Conservation (phyloP, 495 filamentous ascomycete genomes). For the Bacidia gigantensis region DNA sequence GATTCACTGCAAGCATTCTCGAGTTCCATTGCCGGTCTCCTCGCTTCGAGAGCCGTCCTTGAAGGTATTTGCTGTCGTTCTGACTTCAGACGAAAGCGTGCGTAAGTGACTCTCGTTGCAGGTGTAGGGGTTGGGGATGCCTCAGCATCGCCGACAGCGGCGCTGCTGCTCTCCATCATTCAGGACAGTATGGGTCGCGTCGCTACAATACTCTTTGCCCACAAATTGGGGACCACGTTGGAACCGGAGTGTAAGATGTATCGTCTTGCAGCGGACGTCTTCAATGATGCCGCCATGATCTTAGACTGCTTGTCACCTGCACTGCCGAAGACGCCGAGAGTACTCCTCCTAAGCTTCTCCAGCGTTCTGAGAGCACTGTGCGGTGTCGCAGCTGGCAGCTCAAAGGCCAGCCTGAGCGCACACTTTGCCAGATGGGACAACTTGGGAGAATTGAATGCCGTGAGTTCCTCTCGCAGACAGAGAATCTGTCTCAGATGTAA, state of each 20-base stretch:
- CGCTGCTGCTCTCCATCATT: conserved; percentile 71
- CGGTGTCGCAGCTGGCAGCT: conserved; percentile 76
- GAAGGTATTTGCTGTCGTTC: conserved; percentile 40
- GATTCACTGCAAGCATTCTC: conserved; percentile 95
- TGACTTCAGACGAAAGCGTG: not conserved
- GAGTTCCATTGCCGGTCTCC: conserved; percentile 77
- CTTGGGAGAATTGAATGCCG: conserved; percentile 82
- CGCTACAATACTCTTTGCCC: conserved; percentile 84
- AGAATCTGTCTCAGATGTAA: not conserved
- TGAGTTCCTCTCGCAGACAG: conserved; percentile 27
- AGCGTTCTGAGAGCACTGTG: conserved; percentile 72
- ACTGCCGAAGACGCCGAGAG: conserved; percentile 52
- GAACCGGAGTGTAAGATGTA: conserved; percentile 94
- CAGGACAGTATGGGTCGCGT: conserved; percentile 76
- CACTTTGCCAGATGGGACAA: conserved; percentile 89
- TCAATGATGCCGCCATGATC: conserved; percentile 85
- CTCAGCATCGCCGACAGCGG: conserved; percentile 69
- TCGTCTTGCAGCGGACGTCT: conserved; percentile 75
- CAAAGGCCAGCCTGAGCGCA: conserved; percentile 80
- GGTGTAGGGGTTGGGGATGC: conserved; percentile 85
- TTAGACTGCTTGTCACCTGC: conserved; percentile 77
- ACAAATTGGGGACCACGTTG: conserved; percentile 70
- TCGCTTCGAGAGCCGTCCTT: conserved; percentile 79
- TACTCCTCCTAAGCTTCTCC: conserved; percentile 56
- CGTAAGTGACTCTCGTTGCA: conserved; percentile 19